Evolutionary conservation across 768 basidiomycete genomes (phyloP).

Genomic region (Hortiboletus campestris): DNA sequence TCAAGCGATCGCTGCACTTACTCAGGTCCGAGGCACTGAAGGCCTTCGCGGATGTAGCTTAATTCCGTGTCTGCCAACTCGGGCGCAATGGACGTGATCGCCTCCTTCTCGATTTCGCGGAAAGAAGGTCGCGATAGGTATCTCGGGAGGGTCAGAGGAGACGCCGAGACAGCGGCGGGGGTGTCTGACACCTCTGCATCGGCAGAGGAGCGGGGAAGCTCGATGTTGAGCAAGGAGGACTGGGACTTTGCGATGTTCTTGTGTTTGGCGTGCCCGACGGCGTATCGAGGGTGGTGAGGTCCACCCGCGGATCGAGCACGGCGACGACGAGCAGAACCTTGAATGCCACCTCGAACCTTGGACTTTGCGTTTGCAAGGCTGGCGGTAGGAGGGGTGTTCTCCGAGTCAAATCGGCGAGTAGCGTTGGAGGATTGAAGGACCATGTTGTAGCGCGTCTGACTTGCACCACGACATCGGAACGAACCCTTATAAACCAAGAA

Average conservation of each 20-base stretch:
- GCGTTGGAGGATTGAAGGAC: conserved; percentile 21
- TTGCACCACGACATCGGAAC: conserved; percentile 1
- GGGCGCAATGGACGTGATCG: conserved; percentile 23
- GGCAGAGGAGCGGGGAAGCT: conserved; percentile 20
- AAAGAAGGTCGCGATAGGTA: conserved; percentile 23
- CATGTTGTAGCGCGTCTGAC: conserved; percentile 18
- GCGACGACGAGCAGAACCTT: conserved; percentile 38
- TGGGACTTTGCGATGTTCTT: conserved; percentile 20
- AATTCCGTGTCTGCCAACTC: conserved; percentile 25
- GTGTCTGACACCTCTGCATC: conserved; percentile 6
- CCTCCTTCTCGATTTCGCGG: conserved; percentile 10
- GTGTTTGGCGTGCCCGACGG: conserved; percentile 40
- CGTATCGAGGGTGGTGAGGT: conserved; percentile 32
- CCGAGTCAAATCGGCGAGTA: conserved; percentile 26
- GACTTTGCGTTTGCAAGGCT: conserved; percentile 2
- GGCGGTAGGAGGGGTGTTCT: conserved; percentile 34
- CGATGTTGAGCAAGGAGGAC: conserved; percentile 28
- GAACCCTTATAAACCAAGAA: conserved; percentile 26
- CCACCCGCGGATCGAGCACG: conserved; percentile 36
- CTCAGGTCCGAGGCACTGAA: conserved; percentile 28
- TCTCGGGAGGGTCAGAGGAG: conserved; percentile 21
- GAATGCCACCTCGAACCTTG: conserved; percentile 30
- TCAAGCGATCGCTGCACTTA: conserved; percentile 3
- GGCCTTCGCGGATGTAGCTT: conserved; percentile 28
- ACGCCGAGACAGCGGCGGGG: conserved; percentile 6